These are phyloP conservation scores for Neonectria neomacrospora DNA, from an alignment of 2,329 filamentous ascomycete genomes.

Conservation along the genomic window DNA sequence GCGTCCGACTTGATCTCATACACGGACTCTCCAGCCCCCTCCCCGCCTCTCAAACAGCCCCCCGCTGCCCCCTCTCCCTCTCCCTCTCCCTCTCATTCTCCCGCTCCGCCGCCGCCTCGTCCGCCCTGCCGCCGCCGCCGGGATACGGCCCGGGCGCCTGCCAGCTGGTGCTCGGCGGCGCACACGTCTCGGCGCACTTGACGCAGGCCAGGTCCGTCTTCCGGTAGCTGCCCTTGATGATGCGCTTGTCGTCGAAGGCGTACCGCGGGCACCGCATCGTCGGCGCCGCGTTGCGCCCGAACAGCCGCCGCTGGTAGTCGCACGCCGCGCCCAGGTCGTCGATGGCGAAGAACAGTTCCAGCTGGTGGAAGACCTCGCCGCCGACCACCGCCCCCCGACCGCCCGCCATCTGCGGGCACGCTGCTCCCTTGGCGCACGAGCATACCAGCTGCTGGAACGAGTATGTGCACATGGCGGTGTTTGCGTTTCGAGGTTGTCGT, in stretches of 20 bases:
- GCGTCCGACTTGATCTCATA: slow-evolving; percentile 10
- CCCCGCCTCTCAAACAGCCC: neutral
- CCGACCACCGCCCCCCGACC: slow-evolving; percentile 36
- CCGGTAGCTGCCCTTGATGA: slow-evolving; percentile 40
- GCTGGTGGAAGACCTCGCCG: slow-evolving; percentile 42
- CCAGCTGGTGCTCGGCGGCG: slow-evolving; percentile 42
- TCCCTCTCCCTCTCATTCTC: slow-evolving; percentile 6
- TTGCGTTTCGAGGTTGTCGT: neutral
- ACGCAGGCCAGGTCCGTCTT: slow-evolving; percentile 44
- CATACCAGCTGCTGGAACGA: slow-evolving; percentile 44
- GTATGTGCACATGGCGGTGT: slow-evolving; percentile 41
- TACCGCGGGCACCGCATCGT: slow-evolving; percentile 43
- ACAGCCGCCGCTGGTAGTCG: slow-evolving; percentile 44
- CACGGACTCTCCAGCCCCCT: neutral
- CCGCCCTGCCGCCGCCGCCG: slow-evolving; percentile 3
- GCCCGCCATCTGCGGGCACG: slow-evolving; percentile 41
- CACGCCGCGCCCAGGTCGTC: slow-evolving; percentile 44
- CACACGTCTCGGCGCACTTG: slow-evolving; percentile 43
- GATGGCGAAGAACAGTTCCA: slow-evolving; percentile 41
- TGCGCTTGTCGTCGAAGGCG: slow-evolving; percentile 42
- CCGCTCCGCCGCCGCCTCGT: slow-evolving; percentile 13
- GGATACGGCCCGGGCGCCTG: slow-evolving; percentile 37
- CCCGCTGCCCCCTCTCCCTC: neutral
- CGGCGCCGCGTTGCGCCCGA: slow-evolving; percentile 35
- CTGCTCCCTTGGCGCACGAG: slow-evolving; percentile 44